Conservation (phyloP, 352 stramenopile species). For the Lagenidium sp. region DNA sequence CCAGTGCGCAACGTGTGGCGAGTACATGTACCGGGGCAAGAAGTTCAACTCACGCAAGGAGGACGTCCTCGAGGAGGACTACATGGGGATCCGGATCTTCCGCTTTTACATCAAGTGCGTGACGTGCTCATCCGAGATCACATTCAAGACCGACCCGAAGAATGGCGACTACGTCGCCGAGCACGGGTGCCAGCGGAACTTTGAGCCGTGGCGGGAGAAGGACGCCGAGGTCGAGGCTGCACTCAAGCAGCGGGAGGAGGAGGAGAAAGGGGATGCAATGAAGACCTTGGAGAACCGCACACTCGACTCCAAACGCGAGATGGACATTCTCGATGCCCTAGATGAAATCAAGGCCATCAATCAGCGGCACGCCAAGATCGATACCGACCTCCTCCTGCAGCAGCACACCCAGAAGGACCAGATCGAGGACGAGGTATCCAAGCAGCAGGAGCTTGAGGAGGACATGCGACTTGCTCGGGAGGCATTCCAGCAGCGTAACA, state of each 20-base stretch:
- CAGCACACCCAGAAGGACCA: constrained; percentile 24
- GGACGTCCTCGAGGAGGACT: constrained; percentile 92
- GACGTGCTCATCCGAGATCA: constrained; percentile 92
- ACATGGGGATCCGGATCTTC: constrained; percentile 95
- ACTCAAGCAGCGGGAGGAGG: constrained; percentile 71
- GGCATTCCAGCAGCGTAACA: constrained; percentile 42
- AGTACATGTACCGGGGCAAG: constrained; percentile 99
- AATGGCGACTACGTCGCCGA: constrained; percentile 98
- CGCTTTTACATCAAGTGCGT: constrained; percentile 98
- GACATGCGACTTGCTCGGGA: constrained; percentile 35
- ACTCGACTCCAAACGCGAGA: constrained; percentile 97
- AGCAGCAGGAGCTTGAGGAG: constrained; percentile 39
- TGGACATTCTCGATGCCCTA: constrained; percentile 98
- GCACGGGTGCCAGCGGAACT: constrained; percentile 94
- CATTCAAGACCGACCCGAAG: constrained; percentile 98
- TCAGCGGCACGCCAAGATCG: constrained; percentile 88
- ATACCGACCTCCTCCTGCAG: constrained; percentile 71
- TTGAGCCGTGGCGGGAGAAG: constrained; percentile 94
- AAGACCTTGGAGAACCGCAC: constrained; percentile 98
- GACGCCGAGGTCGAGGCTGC: constrained; percentile 62
- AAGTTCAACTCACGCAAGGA: constrained; percentile 99
- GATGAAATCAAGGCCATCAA: constrained; percentile 99
- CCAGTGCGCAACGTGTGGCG: constrained; percentile 94
- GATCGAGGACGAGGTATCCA: constrained; percentile 30
- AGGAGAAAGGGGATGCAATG: constrained; percentile 95